Evolutionary conservation across 306 rosid species (phyloP).

Genomic region (Datisca glomerata): DNA sequence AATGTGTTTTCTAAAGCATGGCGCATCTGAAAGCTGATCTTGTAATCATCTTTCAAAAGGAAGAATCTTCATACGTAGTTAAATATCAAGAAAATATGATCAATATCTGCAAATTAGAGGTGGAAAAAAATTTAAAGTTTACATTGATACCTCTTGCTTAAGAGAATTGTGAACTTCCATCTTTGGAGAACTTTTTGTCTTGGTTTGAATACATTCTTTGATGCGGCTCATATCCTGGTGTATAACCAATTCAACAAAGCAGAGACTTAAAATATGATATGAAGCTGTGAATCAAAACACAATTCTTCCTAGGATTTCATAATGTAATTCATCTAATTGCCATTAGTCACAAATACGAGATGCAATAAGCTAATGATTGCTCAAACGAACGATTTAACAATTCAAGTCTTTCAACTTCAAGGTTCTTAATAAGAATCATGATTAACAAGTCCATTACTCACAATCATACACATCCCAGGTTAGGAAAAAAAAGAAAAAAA

Average conservation of each 20-base stretch:
- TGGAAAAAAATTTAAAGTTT: conserved; percentile 1
- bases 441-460: too few relatives aligned
- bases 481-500: too few relatives aligned
- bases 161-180: conserved; percentile 41
- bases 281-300: too few relatives aligned
- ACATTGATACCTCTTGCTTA: conserved; percentile 68
- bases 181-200: conserved; percentile 33
- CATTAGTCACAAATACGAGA: too few relatives aligned
- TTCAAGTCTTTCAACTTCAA: too few relatives aligned
- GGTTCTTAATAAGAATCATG: too few relatives aligned
- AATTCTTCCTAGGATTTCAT: too few relatives aligned
- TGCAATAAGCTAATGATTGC: too few relatives aligned
- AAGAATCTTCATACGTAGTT: conserved; percentile 43
- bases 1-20: conserved; percentile 59
- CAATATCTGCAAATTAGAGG: background rate
- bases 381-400: too few relatives aligned
- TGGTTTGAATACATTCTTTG: conserved; percentile 30
- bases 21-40: conserved; percentile 72
- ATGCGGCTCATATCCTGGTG: conserved; percentile 49
- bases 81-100: conserved; percentile 1
- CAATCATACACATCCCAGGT: too few relatives aligned
- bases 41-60: conserved; percentile 76
- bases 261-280: conserved; percentile 5
- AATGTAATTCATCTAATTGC: too few relatives aligned
- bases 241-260: conserved; percentile 23